A percentile compares a stretch with the other conserved stretches of the same genome.
Conservation (phyloP, 2,329 filamentous ascomycete species). For the Xylariaceae sp. region DNA sequence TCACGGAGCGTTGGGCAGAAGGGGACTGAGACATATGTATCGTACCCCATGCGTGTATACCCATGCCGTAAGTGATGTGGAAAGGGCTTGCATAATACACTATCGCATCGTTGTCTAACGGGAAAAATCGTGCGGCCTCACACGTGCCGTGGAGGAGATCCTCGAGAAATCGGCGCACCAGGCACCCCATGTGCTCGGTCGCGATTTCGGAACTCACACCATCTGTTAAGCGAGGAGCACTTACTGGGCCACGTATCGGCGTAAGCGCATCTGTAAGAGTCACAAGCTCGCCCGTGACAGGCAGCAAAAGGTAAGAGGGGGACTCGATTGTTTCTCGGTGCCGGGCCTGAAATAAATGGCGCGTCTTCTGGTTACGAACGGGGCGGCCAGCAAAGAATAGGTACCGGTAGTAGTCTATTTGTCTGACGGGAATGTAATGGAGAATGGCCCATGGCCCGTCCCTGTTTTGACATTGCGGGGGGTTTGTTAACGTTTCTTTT, state of each 20-base stretch:
- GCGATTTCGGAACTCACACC: constrained; percentile 1
- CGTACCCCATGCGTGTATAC: background rate
- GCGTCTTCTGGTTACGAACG: too few relatives aligned
- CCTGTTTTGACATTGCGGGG: background rate
- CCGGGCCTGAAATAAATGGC: background rate
- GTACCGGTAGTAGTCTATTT: too few relatives aligned
- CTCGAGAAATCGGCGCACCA: background rate
- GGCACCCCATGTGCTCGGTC: background rate
- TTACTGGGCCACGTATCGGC: constrained; percentile 7
- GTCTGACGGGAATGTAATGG: too few relatives aligned
- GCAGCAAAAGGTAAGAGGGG: background rate
- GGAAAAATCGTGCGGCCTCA: constrained; percentile 9
- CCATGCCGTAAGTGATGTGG: background rate
- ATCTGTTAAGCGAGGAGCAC: constrained; percentile 1
- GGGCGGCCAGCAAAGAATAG: too few relatives aligned
- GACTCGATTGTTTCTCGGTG: background rate
- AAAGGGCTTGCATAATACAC: background rate
- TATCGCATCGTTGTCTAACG: constrained; percentile 11
- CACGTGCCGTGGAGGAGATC: constrained; percentile 1
- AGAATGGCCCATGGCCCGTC: background rate
- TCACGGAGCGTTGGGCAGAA: constrained; percentile 5
- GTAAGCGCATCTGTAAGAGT: constrained; percentile 5
- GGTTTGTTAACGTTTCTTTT: background rate
- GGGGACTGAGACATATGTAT: constrained; percentile 7
- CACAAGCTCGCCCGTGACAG: constrained; percentile 1